Evolutionary conservation across 192 early-diverging fungal species (phyloP), one percentile per base, ranked within the genome.

Genomic region (Rhizophagus sp.): DNA sequence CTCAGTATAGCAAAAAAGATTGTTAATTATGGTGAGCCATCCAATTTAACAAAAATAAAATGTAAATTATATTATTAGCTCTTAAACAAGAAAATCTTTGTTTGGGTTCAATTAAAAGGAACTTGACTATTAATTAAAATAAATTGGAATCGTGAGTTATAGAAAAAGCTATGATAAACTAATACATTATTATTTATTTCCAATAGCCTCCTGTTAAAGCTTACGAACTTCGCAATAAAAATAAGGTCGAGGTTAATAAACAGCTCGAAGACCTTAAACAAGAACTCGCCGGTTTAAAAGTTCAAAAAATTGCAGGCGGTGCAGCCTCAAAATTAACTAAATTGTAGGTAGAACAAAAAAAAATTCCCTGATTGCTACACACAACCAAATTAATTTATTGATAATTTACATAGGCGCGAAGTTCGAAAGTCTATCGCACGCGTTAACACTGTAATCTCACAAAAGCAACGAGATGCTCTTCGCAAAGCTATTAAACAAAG

Each of bases 391-490:
- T n/a, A 2, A 22, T 50, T 34, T 4, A 9, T 49, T 47, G 41
- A 47, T 47, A 10, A 80, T 79, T 41, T 11, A 5, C 15, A 22
- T 81, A 94, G 92, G 85, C 91, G 90, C 83, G 89, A 93, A 44
- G 92, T 95, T 78, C 96, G 97, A 89, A 97, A 96, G 92, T 90
- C 91, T 83, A 92, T 99, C 87, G 97, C 97, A 70, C 92, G 95
- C 73, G 94, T 97, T 76, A 91, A 96, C 85, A 99, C 98, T 62
- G 97, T 97, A 79, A 96, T 98, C 87, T 93, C 90, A 91, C 95
- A 98, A 84, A 94, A 93, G 85, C 92, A 95, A 83, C 94, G 96
- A 81, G 93, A 92, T 39, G 91, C 95, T 86, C 92, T 96, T 75
- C 95, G 95, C 82, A 85, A 91, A 93, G 92, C 91, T 98, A 96